These are phyloP conservation scores for Penicillium griseofulvum DNA, from an alignment of 2,329 filamentous ascomycete species.

Conservation along the genomic window DNA sequence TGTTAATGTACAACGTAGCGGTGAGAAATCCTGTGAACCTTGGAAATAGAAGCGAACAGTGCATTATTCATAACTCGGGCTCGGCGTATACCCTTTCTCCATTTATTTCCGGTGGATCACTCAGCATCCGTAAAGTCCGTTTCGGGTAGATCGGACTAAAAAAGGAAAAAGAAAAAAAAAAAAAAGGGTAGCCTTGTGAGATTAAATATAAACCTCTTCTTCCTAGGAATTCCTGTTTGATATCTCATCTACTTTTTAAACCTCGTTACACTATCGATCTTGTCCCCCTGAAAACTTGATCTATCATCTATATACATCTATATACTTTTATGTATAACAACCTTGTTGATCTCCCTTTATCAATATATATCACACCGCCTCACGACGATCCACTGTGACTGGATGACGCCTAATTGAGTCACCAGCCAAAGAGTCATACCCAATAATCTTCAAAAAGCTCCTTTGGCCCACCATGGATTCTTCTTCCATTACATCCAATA, in stretches of 20 bases:
- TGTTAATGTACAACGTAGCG: neutral
- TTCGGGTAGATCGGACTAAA: slow-evolving; percentile 6
- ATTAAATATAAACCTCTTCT: slow-evolving; percentile 7
- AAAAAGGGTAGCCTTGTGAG: neutral
- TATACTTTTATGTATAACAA: neutral
- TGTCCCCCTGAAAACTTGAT: neutral
- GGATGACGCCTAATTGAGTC: slow-evolving; percentile 31
- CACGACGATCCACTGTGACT: slow-evolving; percentile 23
- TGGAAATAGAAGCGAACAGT: neutral
- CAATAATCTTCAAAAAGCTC: slow-evolving; percentile 25
- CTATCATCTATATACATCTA: neutral
- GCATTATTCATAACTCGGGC: neutral
- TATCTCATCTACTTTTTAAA: neutral
- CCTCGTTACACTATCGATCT: neutral
- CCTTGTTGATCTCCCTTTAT: neutral
- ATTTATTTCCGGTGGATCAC: slow-evolving; percentile 9
- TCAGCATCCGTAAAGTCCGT: slow-evolving; percentile 7
- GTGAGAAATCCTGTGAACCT: neutral
- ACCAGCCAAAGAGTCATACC: slow-evolving; percentile 31
- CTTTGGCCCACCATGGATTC: slow-evolving; percentile 27
- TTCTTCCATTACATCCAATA: slow-evolving; percentile 13
- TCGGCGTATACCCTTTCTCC: neutral
- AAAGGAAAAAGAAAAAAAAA: neutral
- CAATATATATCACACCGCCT: slow-evolving; percentile 28
- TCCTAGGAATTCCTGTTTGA: neutral